These are phyloP conservation scores for Phialophora expanda DNA, from an alignment of 2,329 filamentous ascomycete species.

Conservation along the genomic window DNA sequence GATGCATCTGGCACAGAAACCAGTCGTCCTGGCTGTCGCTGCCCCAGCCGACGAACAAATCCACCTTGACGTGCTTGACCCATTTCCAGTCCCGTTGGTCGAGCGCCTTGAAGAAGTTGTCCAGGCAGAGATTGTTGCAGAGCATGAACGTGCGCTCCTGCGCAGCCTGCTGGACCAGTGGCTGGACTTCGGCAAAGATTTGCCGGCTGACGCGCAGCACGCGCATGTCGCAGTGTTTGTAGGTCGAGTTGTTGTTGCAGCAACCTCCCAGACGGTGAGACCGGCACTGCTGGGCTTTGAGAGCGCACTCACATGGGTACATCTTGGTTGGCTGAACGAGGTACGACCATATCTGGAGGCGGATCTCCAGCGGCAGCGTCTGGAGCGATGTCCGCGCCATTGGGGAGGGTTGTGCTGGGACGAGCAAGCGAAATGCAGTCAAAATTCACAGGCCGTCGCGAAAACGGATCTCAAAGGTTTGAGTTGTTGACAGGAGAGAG, in stretches of 20 bases:
- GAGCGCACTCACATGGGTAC: conserved; percentile 29
- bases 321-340: conserved; percentile 27
- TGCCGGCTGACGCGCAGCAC: conserved; percentile 28
- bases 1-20: conserved; percentile 31
- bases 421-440: neutral
- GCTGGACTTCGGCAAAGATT: conserved; percentile 27
- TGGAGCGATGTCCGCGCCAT: conserved; percentile 11
- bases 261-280: conserved; percentile 17
- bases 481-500: neutral
- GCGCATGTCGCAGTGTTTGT: conserved; percentile 30
- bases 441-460: neutral
- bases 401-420: neutral
- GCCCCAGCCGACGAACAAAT: conserved; percentile 31
- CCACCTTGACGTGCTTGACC: conserved; percentile 28
- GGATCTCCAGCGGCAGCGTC: conserved; percentile 26
- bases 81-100: conserved; percentile 26
- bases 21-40: conserved; percentile 29
- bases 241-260: conserved; percentile 25
- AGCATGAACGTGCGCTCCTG: conserved; percentile 22
- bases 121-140: conserved; percentile 31
- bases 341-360: conserved; percentile 32
- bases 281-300: conserved; percentile 13
- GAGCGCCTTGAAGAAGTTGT: conserved; percentile 31
- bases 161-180: conserved; percentile 16
- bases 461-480: neutral